These are phyloP conservation scores for Russula brevipes DNA, from an alignment of 768 basidiomycete species.

Conservation along the genomic window DNA sequence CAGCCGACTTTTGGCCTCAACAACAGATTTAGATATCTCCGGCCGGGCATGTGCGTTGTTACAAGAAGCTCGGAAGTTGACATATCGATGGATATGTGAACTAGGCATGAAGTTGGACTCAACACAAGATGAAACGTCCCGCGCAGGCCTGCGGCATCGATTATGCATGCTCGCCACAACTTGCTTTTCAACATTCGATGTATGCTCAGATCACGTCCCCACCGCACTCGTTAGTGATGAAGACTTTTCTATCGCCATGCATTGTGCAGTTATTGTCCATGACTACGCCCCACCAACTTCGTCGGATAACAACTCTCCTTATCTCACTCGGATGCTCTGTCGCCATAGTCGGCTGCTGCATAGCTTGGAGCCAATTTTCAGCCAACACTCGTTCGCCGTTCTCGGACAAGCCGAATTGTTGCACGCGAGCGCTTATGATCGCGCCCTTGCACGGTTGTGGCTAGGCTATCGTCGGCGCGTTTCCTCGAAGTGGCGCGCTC, in stretches of 20 bases:
- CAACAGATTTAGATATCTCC: neutral
- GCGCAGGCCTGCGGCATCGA: neutral
- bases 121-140: neutral
- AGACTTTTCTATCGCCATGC: conserved; percentile 9
- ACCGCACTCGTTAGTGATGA: neutral
- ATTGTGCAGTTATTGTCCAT: conserved; percentile 9
- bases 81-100: neutral
- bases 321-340: too few relatives aligned
- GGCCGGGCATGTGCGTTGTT: neutral
- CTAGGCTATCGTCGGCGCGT: neutral
- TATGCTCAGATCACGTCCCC: neutral
- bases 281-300: neutral
- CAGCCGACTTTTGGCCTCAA: conserved; percentile 9
- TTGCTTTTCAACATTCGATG: conserved; percentile 4
- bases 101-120: neutral
- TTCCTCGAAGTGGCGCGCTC: conserved; percentile 2
- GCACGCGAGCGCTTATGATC: neutral
- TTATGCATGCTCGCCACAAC: neutral
- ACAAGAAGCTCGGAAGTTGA: neutral
- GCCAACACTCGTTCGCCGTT: neutral
- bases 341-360: too few relatives aligned
- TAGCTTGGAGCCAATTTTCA: neutral
- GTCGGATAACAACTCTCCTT: neutral
- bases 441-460: conserved; percentile 1
- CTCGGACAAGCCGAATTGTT: neutral